Conservation (phyloP, 2,329 filamentous ascomycete genomes). For the Trichoderma sp. region DNA sequence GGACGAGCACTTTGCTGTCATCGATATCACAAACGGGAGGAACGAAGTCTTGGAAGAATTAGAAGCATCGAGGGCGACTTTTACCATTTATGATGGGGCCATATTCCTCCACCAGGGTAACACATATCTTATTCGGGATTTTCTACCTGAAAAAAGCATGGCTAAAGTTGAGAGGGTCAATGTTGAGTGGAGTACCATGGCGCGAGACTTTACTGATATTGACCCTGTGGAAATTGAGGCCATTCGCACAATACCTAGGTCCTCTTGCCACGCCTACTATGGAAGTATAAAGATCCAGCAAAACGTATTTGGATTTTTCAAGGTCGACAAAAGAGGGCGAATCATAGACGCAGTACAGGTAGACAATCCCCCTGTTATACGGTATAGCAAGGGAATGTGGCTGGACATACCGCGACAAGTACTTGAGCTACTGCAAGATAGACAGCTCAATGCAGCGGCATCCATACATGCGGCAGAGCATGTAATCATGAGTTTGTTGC, state of each 20-base stretch:
- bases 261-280: slow-evolving; percentile 72
- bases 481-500: slow-evolving; percentile 80
- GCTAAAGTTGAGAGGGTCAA: slow-evolving; percentile 85
- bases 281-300: slow-evolving; percentile 83
- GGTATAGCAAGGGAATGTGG: slow-evolving; percentile 90
- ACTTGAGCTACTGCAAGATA: slow-evolving; percentile 71
- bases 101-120: slow-evolving; percentile 97
- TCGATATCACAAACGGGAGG: slow-evolving; percentile 78
- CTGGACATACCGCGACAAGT: slow-evolving; percentile 80
- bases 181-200: slow-evolving; percentile 92
- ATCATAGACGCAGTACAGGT: slow-evolving; percentile 91
- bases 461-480: slow-evolving; percentile 96
- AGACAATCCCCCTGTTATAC: slow-evolving; percentile 86
- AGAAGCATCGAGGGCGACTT: slow-evolving; percentile 92
- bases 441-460: slow-evolving; percentile 75
- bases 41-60: slow-evolving; percentile 91
- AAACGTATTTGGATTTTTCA: slow-evolving; percentile 95
- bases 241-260: slow-evolving; percentile 66
- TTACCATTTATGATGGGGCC: slow-evolving; percentile 93
- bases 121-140: slow-evolving; percentile 87
- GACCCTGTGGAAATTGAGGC: slow-evolving; percentile 91
- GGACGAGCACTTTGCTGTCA: slow-evolving; percentile 89
- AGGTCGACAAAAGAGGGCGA: slow-evolving; percentile 79
- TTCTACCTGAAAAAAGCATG: slow-evolving; percentile 74
- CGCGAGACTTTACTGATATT: slow-evolving; percentile 90